These are phyloP conservation scores for Penicillium antarcticum DNA, from an alignment of 495 filamentous ascomycete genomes.

Conservation along the genomic window DNA sequence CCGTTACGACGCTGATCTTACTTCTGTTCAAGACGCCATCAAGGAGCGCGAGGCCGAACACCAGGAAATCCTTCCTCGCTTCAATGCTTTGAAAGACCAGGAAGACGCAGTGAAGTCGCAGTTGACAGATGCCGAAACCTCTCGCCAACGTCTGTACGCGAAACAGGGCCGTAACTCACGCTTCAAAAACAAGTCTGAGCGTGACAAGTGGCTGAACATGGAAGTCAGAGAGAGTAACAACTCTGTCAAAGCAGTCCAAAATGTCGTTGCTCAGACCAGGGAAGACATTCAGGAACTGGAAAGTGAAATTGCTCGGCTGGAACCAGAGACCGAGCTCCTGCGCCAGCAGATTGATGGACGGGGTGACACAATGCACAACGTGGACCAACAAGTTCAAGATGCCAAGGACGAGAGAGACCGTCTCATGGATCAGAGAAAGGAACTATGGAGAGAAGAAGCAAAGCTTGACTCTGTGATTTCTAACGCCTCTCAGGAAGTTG, in stretches of 20 bases:
- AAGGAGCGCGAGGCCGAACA: constrained; percentile 73
- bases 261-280: constrained; percentile 73
- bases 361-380: constrained; percentile 64
- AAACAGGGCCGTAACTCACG: constrained; percentile 91
- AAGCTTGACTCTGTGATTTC: constrained; percentile 74
- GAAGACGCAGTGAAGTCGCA: constrained; percentile 66
- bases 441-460: constrained; percentile 86
- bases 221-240: constrained; percentile 79
- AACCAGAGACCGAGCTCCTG: constrained; percentile 67
- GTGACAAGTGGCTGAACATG: constrained; percentile 76
- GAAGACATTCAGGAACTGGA: constrained; percentile 82
- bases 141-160: constrained; percentile 76
- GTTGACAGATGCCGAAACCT: constrained; percentile 71
- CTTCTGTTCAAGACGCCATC: constrained; percentile 72
- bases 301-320: constrained; percentile 63
- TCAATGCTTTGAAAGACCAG: constrained; percentile 67
- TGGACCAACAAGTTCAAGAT: constrained; percentile 68
- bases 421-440: constrained; percentile 82
- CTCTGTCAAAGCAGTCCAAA: constrained; percentile 72
- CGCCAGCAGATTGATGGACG: constrained; percentile 75
- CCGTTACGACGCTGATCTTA: constrained; percentile 69
- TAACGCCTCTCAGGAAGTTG: constrained; percentile 69
- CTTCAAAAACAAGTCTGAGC: constrained; percentile 82
- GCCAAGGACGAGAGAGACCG: constrained; percentile 80
- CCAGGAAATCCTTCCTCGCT: constrained; percentile 65